A percentile compares a stretch with the other conserved stretches of the same genome.
Conservation (phyloP, 1,139 yeast species). For the Yamadazyma conglobata region DNA sequence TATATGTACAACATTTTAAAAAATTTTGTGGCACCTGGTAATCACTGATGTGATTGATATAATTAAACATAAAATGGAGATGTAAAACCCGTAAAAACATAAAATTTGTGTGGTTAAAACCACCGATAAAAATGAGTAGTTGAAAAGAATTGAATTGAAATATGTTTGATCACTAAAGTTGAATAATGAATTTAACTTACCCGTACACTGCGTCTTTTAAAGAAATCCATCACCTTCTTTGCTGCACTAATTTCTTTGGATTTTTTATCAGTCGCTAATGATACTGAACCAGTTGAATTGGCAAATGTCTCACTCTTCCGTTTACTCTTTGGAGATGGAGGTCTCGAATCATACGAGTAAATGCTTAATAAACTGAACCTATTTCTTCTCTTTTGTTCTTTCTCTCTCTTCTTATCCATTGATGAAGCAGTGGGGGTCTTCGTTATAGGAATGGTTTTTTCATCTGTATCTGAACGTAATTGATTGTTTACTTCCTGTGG, state of each 20-base stretch:
- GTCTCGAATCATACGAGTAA: slow-evolving; percentile 29
- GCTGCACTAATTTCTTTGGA: slow-evolving; percentile 64
- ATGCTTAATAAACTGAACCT: slow-evolving; percentile 54
- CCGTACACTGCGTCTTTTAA: slow-evolving; percentile 68
- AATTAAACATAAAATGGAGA: too few species aligned
- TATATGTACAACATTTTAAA: too few species aligned
- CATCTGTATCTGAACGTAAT: not conserved
- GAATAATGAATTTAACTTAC: slow-evolving; percentile 26
- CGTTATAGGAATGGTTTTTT: slow-evolving; percentile 3
- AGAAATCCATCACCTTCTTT: slow-evolving; percentile 74
- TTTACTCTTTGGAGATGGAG: slow-evolving; percentile 10
- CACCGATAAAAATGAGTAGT: too few species aligned
- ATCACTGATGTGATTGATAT: too few species aligned
- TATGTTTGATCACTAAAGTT: too few species aligned
- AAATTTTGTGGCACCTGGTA: too few species aligned
- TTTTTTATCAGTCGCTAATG: slow-evolving; percentile 9
- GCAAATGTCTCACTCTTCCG: slow-evolving; percentile 3
- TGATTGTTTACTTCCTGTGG: too few species aligned
- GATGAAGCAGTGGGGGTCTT: slow-evolving; percentile 3
- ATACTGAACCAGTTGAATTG: slow-evolving; percentile 4
- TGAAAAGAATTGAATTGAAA: too few species aligned
- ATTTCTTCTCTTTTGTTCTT: slow-evolving; percentile 29
- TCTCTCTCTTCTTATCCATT: slow-evolving; percentile 5
- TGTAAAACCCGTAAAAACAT: too few species aligned
- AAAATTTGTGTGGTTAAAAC: too few species aligned